A percentile compares a stretch with the other conserved stretches of the same genome.
Evolutionary conservation across 768 basidiomycete genomes (phyloP).

Genomic region (Cystoderma amianthinum): DNA sequence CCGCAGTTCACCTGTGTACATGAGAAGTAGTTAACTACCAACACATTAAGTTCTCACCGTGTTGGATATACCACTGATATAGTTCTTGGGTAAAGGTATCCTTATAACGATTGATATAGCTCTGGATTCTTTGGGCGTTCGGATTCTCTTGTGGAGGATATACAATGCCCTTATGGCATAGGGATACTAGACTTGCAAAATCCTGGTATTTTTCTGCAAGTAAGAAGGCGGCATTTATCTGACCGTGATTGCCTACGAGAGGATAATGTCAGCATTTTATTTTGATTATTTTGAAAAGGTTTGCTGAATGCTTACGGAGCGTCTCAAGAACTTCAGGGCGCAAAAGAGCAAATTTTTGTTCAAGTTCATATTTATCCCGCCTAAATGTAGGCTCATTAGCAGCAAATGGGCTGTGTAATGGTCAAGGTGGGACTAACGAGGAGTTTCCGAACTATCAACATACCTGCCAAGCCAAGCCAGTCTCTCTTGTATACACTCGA

Average conservation of each 20-base stretch:
- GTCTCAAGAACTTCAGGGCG: conserved; percentile 76
- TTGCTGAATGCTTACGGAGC: conserved; percentile 67
- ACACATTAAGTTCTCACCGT: conserved; percentile 48
- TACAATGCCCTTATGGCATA: conserved; percentile 66
- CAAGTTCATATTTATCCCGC: conserved; percentile 51
- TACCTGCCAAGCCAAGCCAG: conserved; percentile 64
- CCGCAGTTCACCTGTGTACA: conserved; percentile 61
- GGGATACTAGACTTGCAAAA: conserved; percentile 75
- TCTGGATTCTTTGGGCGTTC: conserved; percentile 51
- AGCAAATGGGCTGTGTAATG: conserved; percentile 32
- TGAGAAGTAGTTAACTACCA: too few species aligned
- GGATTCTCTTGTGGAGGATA: conserved; percentile 63
- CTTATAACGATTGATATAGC: conserved; percentile 72
- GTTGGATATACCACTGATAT: conserved; percentile 91
- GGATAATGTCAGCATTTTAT: background rate
- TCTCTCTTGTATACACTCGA: conserved; percentile 62
- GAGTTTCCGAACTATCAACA: conserved; percentile 1
- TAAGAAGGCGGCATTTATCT: conserved; percentile 64
- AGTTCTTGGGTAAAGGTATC: conserved; percentile 84
- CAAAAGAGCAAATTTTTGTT: conserved; percentile 61
- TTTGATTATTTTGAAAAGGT: background rate
- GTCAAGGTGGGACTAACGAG: too few species aligned
- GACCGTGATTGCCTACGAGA: conserved; percentile 53
- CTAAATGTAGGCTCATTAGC: conserved; percentile 40
- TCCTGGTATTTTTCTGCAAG: conserved; percentile 87